Base-by-base conservation (phyloP, 73 alveolate genomes). In the Symbiodinium natans region DNA sequence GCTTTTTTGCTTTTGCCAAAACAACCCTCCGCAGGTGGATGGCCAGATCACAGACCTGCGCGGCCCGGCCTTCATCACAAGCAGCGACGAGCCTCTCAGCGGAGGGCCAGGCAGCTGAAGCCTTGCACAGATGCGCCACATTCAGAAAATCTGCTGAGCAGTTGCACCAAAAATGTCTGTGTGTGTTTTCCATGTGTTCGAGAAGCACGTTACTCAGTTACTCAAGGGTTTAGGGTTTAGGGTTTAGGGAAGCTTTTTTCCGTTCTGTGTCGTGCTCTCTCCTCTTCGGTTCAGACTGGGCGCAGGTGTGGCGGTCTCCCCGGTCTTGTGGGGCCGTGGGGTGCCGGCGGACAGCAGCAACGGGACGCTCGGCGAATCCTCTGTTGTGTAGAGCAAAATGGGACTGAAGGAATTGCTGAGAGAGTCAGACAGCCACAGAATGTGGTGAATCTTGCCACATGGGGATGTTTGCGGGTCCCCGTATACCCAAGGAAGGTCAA, bases 51-150 rank as follows among this genome's bases (percentile, higher is more conserved):
- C 94, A 21, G 94, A 87, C 84, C 94, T 87, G 5, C 94, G 94
- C 6, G 94, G 94, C n/a, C 94, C 94, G 17, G 94, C 94, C 63
- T 87, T 87, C 84, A 87, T 87, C 94, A 87, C 94, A 39, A 87
- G 94, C 84, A 87, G 94, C 40, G 94, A 87, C 8, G 94, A 87
- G 63, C 19, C 94, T 4, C 41, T 87, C 41, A 87, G 94, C 31
- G 94, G 94, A 36, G 94, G 94, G 5, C 17, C 68, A 87, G 94
- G 94, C 40, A 11, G 11, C 46, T 34, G 46, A 40, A 31, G 82
- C 11, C 17, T 52, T 21, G 1, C 3, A 48, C 29, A 10, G 71
- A 11, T 9, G 71, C 25, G 71, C 5, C 71, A 5, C 4, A 3
- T 4, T 21, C 4, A 52, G 68, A 21, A 27, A 46, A 46, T 13